Evolutionary conservation across 345 rosid genomes (phyloP), one percentile per base, ranked within the genome.

Genomic region (Noccaea caerulescens): DNA sequence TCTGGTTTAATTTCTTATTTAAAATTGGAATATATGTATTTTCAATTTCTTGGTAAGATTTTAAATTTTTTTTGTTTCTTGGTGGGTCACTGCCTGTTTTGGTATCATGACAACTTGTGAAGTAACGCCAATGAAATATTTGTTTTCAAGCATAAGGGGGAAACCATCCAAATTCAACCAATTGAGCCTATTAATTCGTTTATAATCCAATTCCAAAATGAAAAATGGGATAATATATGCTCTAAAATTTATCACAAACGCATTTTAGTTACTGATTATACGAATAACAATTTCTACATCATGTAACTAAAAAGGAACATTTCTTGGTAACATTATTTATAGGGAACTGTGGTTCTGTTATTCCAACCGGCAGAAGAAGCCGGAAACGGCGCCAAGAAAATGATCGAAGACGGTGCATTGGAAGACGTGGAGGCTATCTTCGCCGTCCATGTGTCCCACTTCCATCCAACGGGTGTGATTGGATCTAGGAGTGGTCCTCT

Each of bases 291-390:
- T 8, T 33, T 12, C 5, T 14, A 23, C 60, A 55, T 34, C 41
- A 55, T 33, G 25, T 55, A 34, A 56, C 20, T 2, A 8, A 32
- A 32, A 38, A 13, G 33, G 10, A 55, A 13, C 58, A 32, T 33
- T 55, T 20, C 3, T 54, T n/a, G 6, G 39, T 38, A 27, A 34
- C 4, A 10, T 11, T 0, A 41, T 65, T 34, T 34, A 23, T 50
- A 92, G 98, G 98, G 98, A 64, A 92, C 98, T 0, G 92, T 89
- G n/a, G 58, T 92, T 45, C 32, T 89, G 37, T 50, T 92, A n/a
- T 92, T 92, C 56, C 98, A 92, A 70, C 96, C 98, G 1, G 96
- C 98, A 4, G 98, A 92, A 80, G 98, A 92, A 84, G 98, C 96
- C 11, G 98, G 98, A 16, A 92, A 92, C 32, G 98, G 98, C 6